These are phyloP conservation scores for Oryza rufipogon DNA, from an alignment of 176 grass and related monocot species.

Conservation along the genomic window DNA sequence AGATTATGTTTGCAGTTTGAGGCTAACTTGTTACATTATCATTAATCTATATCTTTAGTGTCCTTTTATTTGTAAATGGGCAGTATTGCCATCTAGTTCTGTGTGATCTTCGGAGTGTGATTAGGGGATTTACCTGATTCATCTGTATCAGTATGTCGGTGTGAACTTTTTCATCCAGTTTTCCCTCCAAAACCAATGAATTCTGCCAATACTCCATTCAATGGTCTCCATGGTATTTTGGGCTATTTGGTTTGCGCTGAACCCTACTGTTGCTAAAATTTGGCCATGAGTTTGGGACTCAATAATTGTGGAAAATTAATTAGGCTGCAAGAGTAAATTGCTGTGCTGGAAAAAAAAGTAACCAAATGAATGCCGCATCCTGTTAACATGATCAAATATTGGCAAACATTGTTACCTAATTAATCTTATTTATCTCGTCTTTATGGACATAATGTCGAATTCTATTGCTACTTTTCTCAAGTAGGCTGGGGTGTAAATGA, in stretches of 20 bases:
- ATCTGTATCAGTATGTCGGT: neutral
- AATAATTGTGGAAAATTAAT: neutral
- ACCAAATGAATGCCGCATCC: neutral
- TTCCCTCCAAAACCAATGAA: neutral
- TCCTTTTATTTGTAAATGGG: slow-evolving; percentile 18
- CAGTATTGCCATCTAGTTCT: slow-evolving; percentile 18
- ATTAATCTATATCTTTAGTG: slow-evolving; percentile 1
- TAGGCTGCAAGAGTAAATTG: neutral
- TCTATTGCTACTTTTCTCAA: neutral
- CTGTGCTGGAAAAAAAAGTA: neutral
- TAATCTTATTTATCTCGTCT: neutral
- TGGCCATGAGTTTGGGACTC: neutral
- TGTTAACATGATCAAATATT: neutral
- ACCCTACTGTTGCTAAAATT: neutral
- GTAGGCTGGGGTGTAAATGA: neutral
- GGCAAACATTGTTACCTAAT: neutral
- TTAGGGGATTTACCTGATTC: neutral
- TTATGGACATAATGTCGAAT: neutral
- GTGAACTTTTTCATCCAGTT: neutral
- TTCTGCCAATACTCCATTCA: neutral
- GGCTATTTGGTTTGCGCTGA: slow-evolving; percentile 12
- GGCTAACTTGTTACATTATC: neutral
- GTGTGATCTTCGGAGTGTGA: slow-evolving; percentile 1
- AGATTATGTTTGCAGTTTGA: neutral
- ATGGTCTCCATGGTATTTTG: slow-evolving; percentile 13